Evolutionary conservation across 176 grass and related monocot genomes (phyloP).

Genomic region (Oryza brachyantha): DNA sequence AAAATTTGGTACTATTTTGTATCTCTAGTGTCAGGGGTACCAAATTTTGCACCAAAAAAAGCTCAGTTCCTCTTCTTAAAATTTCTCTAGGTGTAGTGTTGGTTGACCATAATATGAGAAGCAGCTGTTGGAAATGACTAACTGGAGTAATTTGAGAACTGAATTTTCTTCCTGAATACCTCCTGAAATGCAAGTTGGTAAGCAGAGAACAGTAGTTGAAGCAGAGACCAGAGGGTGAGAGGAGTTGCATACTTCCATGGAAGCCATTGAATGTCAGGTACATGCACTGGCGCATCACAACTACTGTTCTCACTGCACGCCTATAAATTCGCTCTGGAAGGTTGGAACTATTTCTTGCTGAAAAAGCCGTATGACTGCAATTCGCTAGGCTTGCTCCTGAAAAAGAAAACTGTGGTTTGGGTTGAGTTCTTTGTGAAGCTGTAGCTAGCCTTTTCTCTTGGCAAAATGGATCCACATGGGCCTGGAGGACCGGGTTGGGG

Average conservation of each 20-base stretch:
- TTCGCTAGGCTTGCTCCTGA: not conserved
- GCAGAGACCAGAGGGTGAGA: not conserved
- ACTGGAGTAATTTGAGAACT: not conserved
- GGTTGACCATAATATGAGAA: not conserved
- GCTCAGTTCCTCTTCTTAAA: no score
- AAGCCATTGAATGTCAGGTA: slow-evolving; percentile 13
- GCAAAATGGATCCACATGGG: slow-evolving; percentile 33
- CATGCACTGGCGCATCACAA: not conserved
- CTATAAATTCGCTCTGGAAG: slow-evolving; percentile 30
- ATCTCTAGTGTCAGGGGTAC: no score
- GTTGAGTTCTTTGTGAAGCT: not conserved
- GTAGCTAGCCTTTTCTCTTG: not conserved
- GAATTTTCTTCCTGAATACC: not conserved
- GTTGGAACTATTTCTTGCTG: no score
- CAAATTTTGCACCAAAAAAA: no score
- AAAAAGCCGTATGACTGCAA: not conserved
- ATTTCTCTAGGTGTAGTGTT: not conserved
- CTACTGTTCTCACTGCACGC: not conserved
- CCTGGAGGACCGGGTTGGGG: slow-evolving; percentile 43
- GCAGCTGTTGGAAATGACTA: not conserved
- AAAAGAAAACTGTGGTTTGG: not conserved
- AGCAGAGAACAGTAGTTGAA: slow-evolving; percentile 20
- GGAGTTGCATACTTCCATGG: not conserved
- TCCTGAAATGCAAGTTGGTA: not conserved
- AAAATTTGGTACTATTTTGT: not conserved